phyloP scores from a whole-genome alignment of 2,329 filamentous ascomycete species.

The Periconia sp. region DNA sequence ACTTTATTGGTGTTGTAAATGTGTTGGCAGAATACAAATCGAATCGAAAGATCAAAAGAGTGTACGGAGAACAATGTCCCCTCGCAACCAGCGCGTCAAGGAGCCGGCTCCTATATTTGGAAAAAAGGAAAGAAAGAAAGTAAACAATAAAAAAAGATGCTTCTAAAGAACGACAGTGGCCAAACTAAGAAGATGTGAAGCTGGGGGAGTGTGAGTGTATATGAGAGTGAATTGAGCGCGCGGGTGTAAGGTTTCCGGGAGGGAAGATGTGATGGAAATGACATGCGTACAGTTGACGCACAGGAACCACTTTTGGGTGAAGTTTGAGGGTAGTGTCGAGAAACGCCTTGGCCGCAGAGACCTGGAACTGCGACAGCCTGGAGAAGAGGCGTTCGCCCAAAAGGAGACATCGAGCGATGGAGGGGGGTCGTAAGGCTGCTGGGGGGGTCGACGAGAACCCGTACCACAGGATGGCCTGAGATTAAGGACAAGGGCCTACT shows the following conservation, averaged over 20 bases:
- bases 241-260: slow-evolving; percentile 35
- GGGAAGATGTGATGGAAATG: slow-evolving; percentile 31
- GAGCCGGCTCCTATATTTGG: slow-evolving; percentile 38
- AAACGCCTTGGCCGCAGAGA: slow-evolving; percentile 45
- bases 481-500: slow-evolving; percentile 11
- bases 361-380: slow-evolving; percentile 43
- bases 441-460: slow-evolving; percentile 22
- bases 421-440: slow-evolving; percentile 37
- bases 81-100: slow-evolving; percentile 43
- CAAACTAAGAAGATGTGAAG: slow-evolving; percentile 37
- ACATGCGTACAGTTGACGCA: slow-evolving; percentile 38
- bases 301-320: slow-evolving; percentile 37
- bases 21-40: slow-evolving; percentile 26
- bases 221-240: slow-evolving; percentile 40
- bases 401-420: slow-evolving; percentile 35
- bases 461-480: slow-evolving; percentile 15
- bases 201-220: slow-evolving; percentile 38
- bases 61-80: slow-evolving; percentile 42
- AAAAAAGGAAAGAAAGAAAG: slow-evolving; percentile 26
- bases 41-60: slow-evolving; percentile 33
- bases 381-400: slow-evolving; percentile 41
- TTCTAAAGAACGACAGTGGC: slow-evolving; percentile 43
- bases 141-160: slow-evolving; percentile 31
- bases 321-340: slow-evolving; percentile 44
- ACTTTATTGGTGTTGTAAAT: slow-evolving; percentile 30